Base-by-base conservation (phyloP, 805 yeast species). In the Zygosaccharomyces siamensis region DNA sequence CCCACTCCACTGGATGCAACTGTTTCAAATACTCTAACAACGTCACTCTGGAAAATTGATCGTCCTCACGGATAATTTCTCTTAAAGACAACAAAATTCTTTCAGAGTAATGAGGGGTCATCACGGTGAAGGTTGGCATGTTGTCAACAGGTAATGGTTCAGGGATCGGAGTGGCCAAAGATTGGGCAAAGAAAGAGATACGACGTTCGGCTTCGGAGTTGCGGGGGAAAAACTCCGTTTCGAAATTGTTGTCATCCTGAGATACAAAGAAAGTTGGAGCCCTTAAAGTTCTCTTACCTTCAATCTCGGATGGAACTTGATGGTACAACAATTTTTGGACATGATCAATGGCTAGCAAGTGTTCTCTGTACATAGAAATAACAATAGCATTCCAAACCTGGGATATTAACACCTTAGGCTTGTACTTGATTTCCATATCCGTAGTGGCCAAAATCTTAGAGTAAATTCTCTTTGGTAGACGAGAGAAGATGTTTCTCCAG, bases 311-410 rank as follows among this genome's bases (percentile, higher is more conserved):
- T 48, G 99, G 98, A 64, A 93, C 98, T 78, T 93, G 99, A 71
- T 93, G 99, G 72, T 93, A 93, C 59, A 93, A 79, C 71, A 93
- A 79, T 75, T 88, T 92, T 75, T 93, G 99, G 56, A 93, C 99
- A 69, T 93, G 99, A 70, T 93, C 99, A 70, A 95, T 92, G 26
- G 99, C 98, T 60, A 93, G 75, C 71, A 93, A 77, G 72, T 93
- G 99, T 74, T 93, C 99, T 77, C 99, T 89, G 83, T 93, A 95
- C 99, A 93, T 93, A 50, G 99, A 92, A 62, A 93, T 93, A 58
- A 93, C 95, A 72, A 93, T 86, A 47, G 99, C 99, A 69, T 93
- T 93, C 99, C 99, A 93, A 61, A 95, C 92, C 76, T 93, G 99
- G 37, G 97, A 89, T 63, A 93, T 92, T 69, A 93, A 78, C 58